Conservation (phyloP, 108 stramenopile species). For the Parietichytrium sp. region DNA sequence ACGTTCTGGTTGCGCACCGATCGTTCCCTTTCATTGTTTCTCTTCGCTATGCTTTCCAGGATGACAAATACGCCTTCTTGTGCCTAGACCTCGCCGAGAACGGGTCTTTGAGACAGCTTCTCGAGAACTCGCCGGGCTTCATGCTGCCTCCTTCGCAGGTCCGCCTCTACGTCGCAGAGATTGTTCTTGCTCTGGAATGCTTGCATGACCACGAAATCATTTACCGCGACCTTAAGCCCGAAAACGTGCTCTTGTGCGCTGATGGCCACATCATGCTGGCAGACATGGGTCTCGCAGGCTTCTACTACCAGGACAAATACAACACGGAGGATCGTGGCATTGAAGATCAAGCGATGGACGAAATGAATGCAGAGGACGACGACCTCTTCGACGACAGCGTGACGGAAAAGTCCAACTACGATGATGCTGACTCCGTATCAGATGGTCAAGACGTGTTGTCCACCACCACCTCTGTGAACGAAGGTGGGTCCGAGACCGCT, state of each 20-base stretch:
- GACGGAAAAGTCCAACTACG: too few relatives aligned
- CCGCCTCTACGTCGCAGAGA: conserved; percentile 58
- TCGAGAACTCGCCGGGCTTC: not conserved
- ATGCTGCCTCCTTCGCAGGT: conserved; percentile 47
- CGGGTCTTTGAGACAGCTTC: conserved; percentile 38
- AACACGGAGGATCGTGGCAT: too few relatives aligned
- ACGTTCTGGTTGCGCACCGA: conserved; percentile 54
- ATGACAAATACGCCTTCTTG: conserved; percentile 54
- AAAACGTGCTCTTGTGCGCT: conserved; percentile 57
- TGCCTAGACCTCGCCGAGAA: conserved; percentile 52
- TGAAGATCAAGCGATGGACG: too few relatives aligned
- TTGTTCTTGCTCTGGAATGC: conserved; percentile 55
- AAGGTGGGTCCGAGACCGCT: too few relatives aligned
- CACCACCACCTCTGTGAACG: too few relatives aligned
- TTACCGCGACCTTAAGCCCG: conserved; percentile 64
- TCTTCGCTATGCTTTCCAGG: conserved; percentile 65
- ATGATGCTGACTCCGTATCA: too few relatives aligned
- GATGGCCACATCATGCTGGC: conserved; percentile 67
- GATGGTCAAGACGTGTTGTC: too few relatives aligned
- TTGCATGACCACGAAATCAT: conserved; percentile 63
- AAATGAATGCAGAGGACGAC: too few relatives aligned
- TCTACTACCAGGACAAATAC: conserved; percentile 37
- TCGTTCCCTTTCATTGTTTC: conserved; percentile 59
- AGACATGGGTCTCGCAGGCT: conserved; percentile 53
- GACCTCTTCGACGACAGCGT: too few relatives aligned